These are phyloP conservation scores for Hysterium pulicare DNA, from an alignment of 2,329 filamentous ascomycete genomes.

Conservation along the genomic window DNA sequence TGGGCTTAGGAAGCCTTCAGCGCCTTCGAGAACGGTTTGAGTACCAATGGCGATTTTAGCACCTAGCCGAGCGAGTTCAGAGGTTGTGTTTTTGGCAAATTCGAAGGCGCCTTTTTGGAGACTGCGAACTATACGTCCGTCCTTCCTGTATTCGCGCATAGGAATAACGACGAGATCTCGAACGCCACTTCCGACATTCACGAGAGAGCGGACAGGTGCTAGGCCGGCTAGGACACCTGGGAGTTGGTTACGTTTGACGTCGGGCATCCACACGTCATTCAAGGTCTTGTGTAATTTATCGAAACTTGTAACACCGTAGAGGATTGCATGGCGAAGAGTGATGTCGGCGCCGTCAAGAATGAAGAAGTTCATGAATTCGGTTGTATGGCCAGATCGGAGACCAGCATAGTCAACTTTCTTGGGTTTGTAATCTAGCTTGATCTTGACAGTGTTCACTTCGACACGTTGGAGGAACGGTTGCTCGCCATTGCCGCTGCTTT, in stretches of 20 bases:
- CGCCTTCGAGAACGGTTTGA: slow-evolving; percentile 85
- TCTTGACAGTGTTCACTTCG: slow-evolving; percentile 77
- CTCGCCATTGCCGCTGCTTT: slow-evolving; percentile 59
- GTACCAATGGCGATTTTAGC: slow-evolving; percentile 94
- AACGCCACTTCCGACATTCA: slow-evolving; percentile 86
- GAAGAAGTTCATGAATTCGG: slow-evolving; percentile 98
- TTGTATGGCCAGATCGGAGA: slow-evolving; percentile 86
- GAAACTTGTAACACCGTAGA: slow-evolving; percentile 89
- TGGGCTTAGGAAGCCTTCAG: slow-evolving; percentile 70
- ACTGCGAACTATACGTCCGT: slow-evolving; percentile 86
- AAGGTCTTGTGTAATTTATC: slow-evolving; percentile 84
- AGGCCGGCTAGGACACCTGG: slow-evolving; percentile 84
- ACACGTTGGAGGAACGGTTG: slow-evolving; percentile 84
- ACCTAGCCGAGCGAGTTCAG: slow-evolving; percentile 88
- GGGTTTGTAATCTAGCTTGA: slow-evolving; percentile 94
- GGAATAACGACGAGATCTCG: slow-evolving; percentile 84
- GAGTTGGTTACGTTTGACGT: slow-evolving; percentile 85
- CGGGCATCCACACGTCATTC: slow-evolving; percentile 95
- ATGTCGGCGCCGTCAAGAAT: slow-evolving; percentile 86
- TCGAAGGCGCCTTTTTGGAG: slow-evolving; percentile 85
- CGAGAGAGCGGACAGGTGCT: slow-evolving; percentile 82
- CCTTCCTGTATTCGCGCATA: slow-evolving; percentile 88
- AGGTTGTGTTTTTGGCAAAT: slow-evolving; percentile 91
- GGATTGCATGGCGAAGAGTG: slow-evolving; percentile 80
- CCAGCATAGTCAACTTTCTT: slow-evolving; percentile 96